phyloP scores from a whole-genome alignment of 2,329 filamentous ascomycete genomes.

The Sarocladium oryzae region DNA sequence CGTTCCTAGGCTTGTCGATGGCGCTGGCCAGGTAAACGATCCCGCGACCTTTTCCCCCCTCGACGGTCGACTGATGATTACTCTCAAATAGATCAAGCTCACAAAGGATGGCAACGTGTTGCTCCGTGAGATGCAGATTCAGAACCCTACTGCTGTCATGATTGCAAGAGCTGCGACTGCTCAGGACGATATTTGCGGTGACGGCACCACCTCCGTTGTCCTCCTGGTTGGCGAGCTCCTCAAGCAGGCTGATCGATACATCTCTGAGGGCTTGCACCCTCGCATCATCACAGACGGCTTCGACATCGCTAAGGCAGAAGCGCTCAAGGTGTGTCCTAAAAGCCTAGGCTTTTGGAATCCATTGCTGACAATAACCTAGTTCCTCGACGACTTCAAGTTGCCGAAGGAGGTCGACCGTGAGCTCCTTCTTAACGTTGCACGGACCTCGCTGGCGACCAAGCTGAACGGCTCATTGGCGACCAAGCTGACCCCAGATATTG shows the following conservation, averaged over 20 bases:
- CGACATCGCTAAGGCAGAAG: constrained; percentile 90
- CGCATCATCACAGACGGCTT: constrained; percentile 96
- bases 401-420: constrained; percentile 84
- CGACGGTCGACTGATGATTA: constrained; percentile 12
- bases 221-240: constrained; percentile 91
- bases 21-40: constrained; percentile 55
- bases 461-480: constrained; percentile 83
- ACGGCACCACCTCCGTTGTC: constrained; percentile 95
- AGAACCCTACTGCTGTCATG: constrained; percentile 94
- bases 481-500: constrained; percentile 88
- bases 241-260: constrained; percentile 96
- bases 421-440: constrained; percentile 84
- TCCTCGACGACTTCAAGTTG: constrained; percentile 91
- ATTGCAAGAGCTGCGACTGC: constrained; percentile 81
- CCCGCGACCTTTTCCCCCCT: constrained; percentile 17
- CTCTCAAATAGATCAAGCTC: constrained; percentile 72
- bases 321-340: constrained; percentile 61
- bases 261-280: constrained; percentile 93
- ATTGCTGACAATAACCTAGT: constrained; percentile 43
- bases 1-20: constrained; percentile 55
- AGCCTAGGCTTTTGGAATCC: constrained; percentile 3
- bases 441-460: constrained; percentile 93
- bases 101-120: constrained; percentile 97
- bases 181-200: constrained; percentile 96
- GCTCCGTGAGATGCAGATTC: constrained; percentile 80